These are phyloP conservation scores for Ambrosiella beaveri DNA, from an alignment of 2,329 filamentous ascomycete species.

Conservation along the genomic window DNA sequence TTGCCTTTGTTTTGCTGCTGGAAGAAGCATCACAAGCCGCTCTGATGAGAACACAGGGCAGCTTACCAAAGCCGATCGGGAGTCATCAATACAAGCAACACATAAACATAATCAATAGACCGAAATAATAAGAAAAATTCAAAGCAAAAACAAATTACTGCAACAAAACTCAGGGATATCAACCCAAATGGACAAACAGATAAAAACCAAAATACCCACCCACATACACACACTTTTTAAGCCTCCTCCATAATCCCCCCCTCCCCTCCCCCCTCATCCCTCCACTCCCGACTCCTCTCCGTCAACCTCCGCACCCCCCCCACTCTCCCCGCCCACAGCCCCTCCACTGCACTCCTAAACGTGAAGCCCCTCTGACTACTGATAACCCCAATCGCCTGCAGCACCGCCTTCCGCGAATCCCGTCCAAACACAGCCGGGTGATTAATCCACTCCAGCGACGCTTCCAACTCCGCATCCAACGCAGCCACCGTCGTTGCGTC, in stretches of 20 bases:
- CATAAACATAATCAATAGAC: too few relatives aligned
- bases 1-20: too few relatives aligned
- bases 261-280: conserved; percentile 66
- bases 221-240: conserved; percentile 18
- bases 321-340: conserved; percentile 73
- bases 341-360: conserved; percentile 77
- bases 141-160: too few relatives aligned
- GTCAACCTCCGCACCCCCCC: conserved; percentile 65
- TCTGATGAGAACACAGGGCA: too few relatives aligned
- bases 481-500: conserved; percentile 67
- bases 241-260: conserved; percentile 44
- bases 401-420: conserved; percentile 84
- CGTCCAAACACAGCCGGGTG: conserved; percentile 89
- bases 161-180: not conserved
- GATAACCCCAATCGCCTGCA: conserved; percentile 93
- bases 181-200: not conserved
- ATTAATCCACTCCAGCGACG: conserved; percentile 89
- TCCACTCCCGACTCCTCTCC: conserved; percentile 77
- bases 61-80: too few relatives aligned
- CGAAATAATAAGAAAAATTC: too few relatives aligned
- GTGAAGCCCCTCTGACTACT: conserved; percentile 88
- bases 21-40: too few relatives aligned
- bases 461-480: conserved; percentile 78
- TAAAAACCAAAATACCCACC: not conserved
- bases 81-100: too few relatives aligned